phyloP scores from a whole-genome alignment of 331 rosid species.

The Telfairia occidentalis region DNA sequence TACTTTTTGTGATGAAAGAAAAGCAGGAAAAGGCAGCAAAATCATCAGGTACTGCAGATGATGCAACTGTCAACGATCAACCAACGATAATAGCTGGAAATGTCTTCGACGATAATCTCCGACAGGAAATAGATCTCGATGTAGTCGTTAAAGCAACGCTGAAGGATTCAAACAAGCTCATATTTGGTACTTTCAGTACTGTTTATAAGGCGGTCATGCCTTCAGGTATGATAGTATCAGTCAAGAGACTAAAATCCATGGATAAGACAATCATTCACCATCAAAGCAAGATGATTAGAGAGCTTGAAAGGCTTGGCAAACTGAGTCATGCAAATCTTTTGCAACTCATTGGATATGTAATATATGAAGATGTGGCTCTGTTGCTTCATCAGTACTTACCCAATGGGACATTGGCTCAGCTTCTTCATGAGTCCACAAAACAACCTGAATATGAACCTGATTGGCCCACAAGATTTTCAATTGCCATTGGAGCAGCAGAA shows the following conservation, averaged over 20 bases:
- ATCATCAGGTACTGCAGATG: conserved; percentile 54
- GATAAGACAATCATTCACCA: conserved; percentile 93
- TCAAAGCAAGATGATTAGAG: conserved; percentile 93
- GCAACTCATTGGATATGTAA: conserved; percentile 85
- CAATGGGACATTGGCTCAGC: conserved; percentile 77
- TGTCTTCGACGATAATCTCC: conserved; percentile 73
- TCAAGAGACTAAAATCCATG: conserved; percentile 83
- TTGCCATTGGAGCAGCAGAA: conserved; percentile 90
- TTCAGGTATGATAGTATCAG: conserved; percentile 75
- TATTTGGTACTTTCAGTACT: conserved; percentile 85
- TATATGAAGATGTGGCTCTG: conserved; percentile 90
- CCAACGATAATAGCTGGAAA: conserved; percentile 72
- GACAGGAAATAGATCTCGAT: conserved; percentile 90
- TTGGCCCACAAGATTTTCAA: conserved; percentile 73
- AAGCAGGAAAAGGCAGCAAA: conserved; percentile 77
- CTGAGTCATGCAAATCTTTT: conserved; percentile 76
- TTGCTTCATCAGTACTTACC: conserved; percentile 75
- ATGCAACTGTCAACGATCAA: conserved; percentile 23
- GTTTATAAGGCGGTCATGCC: conserved; percentile 95
- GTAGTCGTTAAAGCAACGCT: conserved; percentile 76
- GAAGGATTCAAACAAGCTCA: conserved; percentile 79
- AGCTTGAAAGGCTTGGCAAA: conserved; percentile 90
- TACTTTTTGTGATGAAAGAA: conserved; percentile 83
- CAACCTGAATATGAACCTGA: conserved; percentile 79
- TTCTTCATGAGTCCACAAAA: conserved; percentile 70